Evolutionary conservation across 2,329 filamentous ascomycete species (phyloP), one percentile per base, ranked within the genome.

Genomic region (Claviceps maximensis): DNA sequence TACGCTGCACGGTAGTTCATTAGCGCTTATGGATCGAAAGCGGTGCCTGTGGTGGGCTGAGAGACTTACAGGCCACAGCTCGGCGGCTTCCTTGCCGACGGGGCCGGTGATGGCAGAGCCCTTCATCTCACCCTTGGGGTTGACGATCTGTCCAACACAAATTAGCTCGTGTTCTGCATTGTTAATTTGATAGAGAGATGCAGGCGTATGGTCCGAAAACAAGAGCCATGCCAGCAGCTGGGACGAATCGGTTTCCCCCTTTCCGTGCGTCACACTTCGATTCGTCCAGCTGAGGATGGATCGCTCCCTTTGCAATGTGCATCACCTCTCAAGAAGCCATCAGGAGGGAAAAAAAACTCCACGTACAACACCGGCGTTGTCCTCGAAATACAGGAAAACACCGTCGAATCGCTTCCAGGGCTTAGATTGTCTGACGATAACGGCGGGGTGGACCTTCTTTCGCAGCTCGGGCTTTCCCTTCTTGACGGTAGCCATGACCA

Each of bases 101-200:
- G 93, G 93, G 66, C 93, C 93, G 67, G 93, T 98, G 74, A 98
- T 98, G 74, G 93, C 93, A 62, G 89, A 96, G 72, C 93, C 93
- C 87, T 98, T 98, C 93, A 98, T 98, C 81, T 98, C 93, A 79
- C 93, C 93, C 87, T 98, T 98, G 76, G 91, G 89, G 83, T 98
- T 98, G 82, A 98, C 93, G 70, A 98, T 98, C 87, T 93, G 69
- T 33, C 87, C 93, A 69, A 4, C 15, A 25, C 15, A 4, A 9
- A 33, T 55, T 50, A 55, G 52, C 47, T 51, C 13, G 29, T 6
- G 12, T 27, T 25, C 17, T 19, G 44, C 4, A n/a, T 27, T 23
- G 23, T 15, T 25, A 3, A 23, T 45, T 40, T 38, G 42, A n/a
- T 12, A 15, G 42, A 41, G 23, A 19, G 13, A 17, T 8, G 21